Base-by-base conservation (phyloP, 1,284 basidiomycete species). In the Cerrena zonata region DNA sequence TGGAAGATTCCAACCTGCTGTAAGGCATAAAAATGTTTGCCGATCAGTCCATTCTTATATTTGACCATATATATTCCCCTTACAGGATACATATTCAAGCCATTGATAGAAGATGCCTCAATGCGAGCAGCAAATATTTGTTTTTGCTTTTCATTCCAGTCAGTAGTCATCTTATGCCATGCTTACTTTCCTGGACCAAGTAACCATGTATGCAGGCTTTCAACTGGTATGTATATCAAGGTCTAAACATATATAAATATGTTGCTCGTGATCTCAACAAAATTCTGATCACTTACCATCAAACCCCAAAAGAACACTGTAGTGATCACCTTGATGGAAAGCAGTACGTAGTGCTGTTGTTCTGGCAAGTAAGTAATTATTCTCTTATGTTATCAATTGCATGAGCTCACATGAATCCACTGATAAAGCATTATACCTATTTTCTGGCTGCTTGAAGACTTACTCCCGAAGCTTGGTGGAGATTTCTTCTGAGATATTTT, bases 21-120 rank as follows among this genome's bases (percentile, higher is more conserved):
- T 3, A 77, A 48, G 0, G 57, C 60, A 52, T 74, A 73, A 52
- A 75, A 70, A 23, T 76, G 71, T 26, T 65, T 65, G 10, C 73
- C 71, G 45, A 74, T 68, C 0, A 77, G 58, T 10, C 60, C 62
- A 27, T 69, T 70, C 4, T 56, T 56, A 52, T 73, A 72, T 47
- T 73, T 66, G 36, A 69, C 58, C n/a, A 75, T 66, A 52, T 70
- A 72, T 3, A 47, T 25, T 5, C 63, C 63, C 4, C 57, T 59
- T 7, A 69, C 54, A 3, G 63, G 49, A 15, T 60, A 57, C 21
- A 67, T 59, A 2, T 52, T 58, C 0, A 74, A 60, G 4, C 69
- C 70, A 44, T 63, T 53, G 4, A 62, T 60, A 2, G 64, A 50
- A 0, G 67, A 60, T 2, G 58, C 55, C 27, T 64, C 54, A 0